phyloP scores from a whole-genome alignment of 306 rosid species.

The Sphenostylis stenocarpa region DNA sequence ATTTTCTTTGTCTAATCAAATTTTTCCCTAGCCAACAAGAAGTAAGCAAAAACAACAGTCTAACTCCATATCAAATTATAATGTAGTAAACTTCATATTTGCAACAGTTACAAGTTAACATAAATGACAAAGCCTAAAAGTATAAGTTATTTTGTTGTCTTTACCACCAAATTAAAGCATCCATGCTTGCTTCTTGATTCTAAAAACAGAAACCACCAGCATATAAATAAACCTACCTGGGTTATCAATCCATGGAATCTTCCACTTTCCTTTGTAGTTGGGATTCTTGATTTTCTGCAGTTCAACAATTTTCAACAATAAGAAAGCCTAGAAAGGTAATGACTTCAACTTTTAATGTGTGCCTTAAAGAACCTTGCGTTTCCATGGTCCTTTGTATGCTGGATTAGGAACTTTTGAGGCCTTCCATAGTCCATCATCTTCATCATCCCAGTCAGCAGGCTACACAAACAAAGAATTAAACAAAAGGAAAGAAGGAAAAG shows the following conservation, averaged over 20 bases:
- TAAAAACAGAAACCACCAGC: constrained; percentile 2
- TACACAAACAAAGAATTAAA: constrained; percentile 38
- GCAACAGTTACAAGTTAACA: background rate
- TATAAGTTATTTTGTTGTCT: constrained; percentile 1
- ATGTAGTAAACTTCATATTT: background rate
- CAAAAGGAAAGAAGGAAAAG: background rate
- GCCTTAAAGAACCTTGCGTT: constrained; percentile 66
- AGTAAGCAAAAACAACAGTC: background rate
- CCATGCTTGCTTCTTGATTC: constrained; percentile 17
- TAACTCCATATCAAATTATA: background rate
- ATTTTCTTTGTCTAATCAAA: background rate
- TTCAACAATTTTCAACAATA: constrained; percentile 29
- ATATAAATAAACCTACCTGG: constrained; percentile 60
- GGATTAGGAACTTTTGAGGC: constrained; percentile 88
- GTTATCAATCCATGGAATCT: constrained; percentile 88
- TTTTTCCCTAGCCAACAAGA: background rate
- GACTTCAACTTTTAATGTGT: constrained; percentile 22
- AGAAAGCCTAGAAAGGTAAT: constrained; percentile 9
- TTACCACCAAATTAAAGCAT: constrained; percentile 15
- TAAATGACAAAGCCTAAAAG: background rate
- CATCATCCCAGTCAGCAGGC: constrained; percentile 95
- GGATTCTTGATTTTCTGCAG: constrained; percentile 94
- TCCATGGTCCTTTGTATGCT: constrained; percentile 96
- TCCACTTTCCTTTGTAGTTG: constrained; percentile 96
- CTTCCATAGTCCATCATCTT: constrained; percentile 88